Base-by-base conservation (phyloP, 768 basidiomycete species). In the Pholiota microspora region DNA sequence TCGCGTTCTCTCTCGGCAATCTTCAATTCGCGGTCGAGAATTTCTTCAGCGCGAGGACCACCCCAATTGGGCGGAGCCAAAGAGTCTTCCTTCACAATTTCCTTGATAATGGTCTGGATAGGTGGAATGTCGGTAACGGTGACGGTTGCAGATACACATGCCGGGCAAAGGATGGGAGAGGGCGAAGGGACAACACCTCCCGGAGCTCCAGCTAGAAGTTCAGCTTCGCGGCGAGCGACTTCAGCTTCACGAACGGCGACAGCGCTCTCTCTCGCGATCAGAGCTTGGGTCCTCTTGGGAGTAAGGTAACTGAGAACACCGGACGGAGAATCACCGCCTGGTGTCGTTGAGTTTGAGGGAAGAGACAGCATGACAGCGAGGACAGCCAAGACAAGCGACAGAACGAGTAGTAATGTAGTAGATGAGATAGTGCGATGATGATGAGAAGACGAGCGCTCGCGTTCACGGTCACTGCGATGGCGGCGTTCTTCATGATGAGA, bases 291-390 rank as follows among this genome's bases (percentile, higher is more conserved):
- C 34, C 92, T 86, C 67, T 92, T 92, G 3, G 92, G 92, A 21
- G 86, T 88, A 24, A 94, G 77, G 56, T 85, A 85, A 2, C 85
- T 83, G 75, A 84, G 81, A 31, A 92, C 78, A 16, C 88, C 86
- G 10, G 73, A 64, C 12, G 79, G 65, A 1, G 75, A 74, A 0
- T 74, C 68, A n/a, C n/a, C n/a, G 21, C 73, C 69, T 35, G 75
- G 28, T 0, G 67, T 59, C 16, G 72, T 54, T n/a, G 71, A 59
- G 44, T 73, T 73, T 0, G 85, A 83, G 1, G 92, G 92, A 4
- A 94, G 78, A 2, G 92, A 92, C 23, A 94, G 83, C 90, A 94
- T 92, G 63, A 94, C 85, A 4, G 92, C 91, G n/a, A 94, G 79
- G 21, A 92, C 90, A 31, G 91, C 92, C 24, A 94, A 77, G 46